Evolutionary conservation across 306 rosid genomes (phyloP), one percentile per base, ranked within the genome.

Genomic region (Vachellia pachyceras): DNA sequence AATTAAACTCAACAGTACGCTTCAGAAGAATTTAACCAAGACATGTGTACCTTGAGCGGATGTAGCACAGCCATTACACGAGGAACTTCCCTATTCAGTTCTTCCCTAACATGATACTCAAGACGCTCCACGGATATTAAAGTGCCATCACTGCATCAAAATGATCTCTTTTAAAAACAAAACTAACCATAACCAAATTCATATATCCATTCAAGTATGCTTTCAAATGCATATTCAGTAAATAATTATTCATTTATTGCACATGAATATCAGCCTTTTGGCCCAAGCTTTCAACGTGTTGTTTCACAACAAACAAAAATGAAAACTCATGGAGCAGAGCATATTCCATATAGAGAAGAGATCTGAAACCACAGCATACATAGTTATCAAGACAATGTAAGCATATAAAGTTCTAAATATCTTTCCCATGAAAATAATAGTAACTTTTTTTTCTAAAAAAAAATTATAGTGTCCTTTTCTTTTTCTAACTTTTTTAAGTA

Each of bases 61-160:
- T 96, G 72, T 39, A 96, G 85, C 75, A 93, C 98, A 78, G 88
- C 98, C 97, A 96, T 89, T 66, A 92, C 47, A 5, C 99, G 97
- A 60, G 94, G 79, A 65, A 92, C 93, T 45, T 89, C 86, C 90
- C 45, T 92, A 83, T 96, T 93, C 60, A 96, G 89, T 73, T 96
- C 99, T 88, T 96, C 98, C 83, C 99, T 91, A 58, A 96, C 91
- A 81, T 96, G 97, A 82, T 90, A 84, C 87, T 93, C 99, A 7
- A 96, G 94, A 77, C 98, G 97, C 73, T 87, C 89, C 85, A 96
- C 86, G 74, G 91, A 90, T 83, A 96, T 92, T 87, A 90, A 84
- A 75, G 97, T 92, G 73, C 97, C 90, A 87, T 96, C 98, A 87
- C 99, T 96, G 90, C 58, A 80, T 70, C 76, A 83, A 29, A 72